Percentiles rank a stretch among this genome's conserved stretches.
phyloP scores from a whole-genome alignment of 2,329 filamentous ascomycete genomes.

The Aspergillus brasiliensis region DNA sequence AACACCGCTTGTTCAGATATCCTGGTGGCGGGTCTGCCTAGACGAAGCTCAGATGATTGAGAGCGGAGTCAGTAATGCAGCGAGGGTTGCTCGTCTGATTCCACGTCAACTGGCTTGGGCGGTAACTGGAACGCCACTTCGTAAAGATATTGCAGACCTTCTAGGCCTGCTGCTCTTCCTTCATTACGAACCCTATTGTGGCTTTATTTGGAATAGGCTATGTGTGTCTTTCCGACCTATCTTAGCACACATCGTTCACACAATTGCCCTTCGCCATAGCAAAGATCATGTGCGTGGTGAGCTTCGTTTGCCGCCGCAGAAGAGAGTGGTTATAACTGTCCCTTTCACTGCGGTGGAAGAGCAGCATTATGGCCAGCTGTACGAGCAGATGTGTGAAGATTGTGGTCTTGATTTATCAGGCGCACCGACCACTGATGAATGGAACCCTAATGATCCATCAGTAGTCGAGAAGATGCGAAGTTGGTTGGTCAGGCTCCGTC shows the following conservation, averaged over 20 bases:
- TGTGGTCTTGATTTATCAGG: slow-evolving; percentile 69
- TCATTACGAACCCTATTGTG: slow-evolving; percentile 73
- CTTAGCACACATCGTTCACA: slow-evolving; percentile 70
- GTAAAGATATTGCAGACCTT: slow-evolving; percentile 76
- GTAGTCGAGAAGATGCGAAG: slow-evolving; percentile 72
- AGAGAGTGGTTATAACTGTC: slow-evolving; percentile 81
- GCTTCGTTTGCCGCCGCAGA: slow-evolving; percentile 77
- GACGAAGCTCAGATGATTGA: slow-evolving; percentile 87
- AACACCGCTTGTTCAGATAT: slow-evolving; percentile 77
- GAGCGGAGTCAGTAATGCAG: slow-evolving; percentile 80
- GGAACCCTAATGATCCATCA: slow-evolving; percentile 62
- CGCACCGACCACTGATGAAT: slow-evolving; percentile 61
- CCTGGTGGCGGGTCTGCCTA: slow-evolving; percentile 81
- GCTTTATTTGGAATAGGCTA: slow-evolving; percentile 69
- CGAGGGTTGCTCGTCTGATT: slow-evolving; percentile 75
- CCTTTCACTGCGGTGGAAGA: slow-evolving; percentile 90
- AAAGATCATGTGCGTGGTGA: slow-evolving; percentile 81
- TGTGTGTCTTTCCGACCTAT: slow-evolving; percentile 61
- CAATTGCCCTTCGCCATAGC: slow-evolving; percentile 78
- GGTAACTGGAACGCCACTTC: slow-evolving; percentile 86
- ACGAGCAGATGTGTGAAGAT: slow-evolving; percentile 71
- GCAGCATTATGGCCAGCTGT: slow-evolving; percentile 78
- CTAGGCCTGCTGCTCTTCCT: slow-evolving; percentile 81
- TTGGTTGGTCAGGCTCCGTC: slow-evolving; percentile 76
- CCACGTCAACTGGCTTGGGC: slow-evolving; percentile 89